Conservation (phyloP, 495 filamentous ascomycete genomes). For the Aspergillus sparsus region DNA sequence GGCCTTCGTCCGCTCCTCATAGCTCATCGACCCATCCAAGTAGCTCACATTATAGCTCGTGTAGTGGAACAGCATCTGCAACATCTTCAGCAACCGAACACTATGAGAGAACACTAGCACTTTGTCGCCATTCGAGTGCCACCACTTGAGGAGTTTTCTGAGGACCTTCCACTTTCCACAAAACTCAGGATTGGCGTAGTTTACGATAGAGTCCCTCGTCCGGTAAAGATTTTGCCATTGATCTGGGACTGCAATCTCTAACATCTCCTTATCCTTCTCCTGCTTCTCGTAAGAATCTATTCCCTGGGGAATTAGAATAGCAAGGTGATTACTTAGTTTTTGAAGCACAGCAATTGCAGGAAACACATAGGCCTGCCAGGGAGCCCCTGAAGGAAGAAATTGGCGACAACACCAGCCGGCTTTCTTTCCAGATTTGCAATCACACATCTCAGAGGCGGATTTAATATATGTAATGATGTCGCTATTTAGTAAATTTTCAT, state of each 20-base stretch:
- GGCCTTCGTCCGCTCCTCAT: conserved; percentile 73
- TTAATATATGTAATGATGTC: conserved; percentile 71
- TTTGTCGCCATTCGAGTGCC: conserved; percentile 88
- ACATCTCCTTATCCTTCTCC: conserved; percentile 71
- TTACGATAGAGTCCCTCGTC: conserved; percentile 74
- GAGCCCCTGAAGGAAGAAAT: conserved; percentile 55
- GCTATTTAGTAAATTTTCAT: conserved; percentile 76
- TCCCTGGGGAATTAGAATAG: conserved; percentile 77
- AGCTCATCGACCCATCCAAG: conserved; percentile 83
- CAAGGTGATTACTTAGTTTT: conserved; percentile 90
- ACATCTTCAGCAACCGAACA: conserved; percentile 80
- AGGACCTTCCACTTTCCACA: conserved; percentile 98
- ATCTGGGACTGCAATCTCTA: conserved; percentile 74
- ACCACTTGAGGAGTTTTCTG: conserved; percentile 82
- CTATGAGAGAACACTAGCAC: conserved; percentile 92
- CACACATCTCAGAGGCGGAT: conserved; percentile 63
- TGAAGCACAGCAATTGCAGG: conserved; percentile 80
- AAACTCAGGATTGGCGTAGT: conserved; percentile 85
- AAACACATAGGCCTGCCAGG: conserved; percentile 82
- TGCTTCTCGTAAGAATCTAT: conserved; percentile 74
- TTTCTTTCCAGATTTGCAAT: conserved; percentile 69
- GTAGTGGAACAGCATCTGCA: conserved; percentile 81
- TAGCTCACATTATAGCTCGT: conserved; percentile 93
- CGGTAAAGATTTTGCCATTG: conserved; percentile 75
- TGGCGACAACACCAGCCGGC: conserved; percentile 81